Conservation (phyloP, 1,284 basidiomycete genomes). For the Ceratobasidium sp. region DNA sequence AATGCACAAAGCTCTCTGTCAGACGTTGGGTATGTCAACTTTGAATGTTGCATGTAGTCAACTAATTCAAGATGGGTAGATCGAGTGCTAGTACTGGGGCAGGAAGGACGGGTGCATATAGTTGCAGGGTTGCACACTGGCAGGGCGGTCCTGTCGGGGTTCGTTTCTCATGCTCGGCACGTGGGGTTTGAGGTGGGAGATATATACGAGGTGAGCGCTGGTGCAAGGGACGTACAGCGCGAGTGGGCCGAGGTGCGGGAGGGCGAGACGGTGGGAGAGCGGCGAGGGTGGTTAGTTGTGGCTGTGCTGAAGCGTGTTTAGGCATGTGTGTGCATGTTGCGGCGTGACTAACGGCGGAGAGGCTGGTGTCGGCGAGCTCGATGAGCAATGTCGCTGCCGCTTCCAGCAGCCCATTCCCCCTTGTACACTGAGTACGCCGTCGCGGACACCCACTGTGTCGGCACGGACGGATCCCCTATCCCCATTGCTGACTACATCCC, state of each 20-base stretch:
- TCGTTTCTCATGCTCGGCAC: slow-evolving; percentile 17
- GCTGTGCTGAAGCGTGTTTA: slow-evolving; percentile 36
- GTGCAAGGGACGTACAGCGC: background rate
- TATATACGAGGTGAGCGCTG: slow-evolving; percentile 27
- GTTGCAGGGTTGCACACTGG: slow-evolving; percentile 47
- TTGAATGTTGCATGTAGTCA: background rate
- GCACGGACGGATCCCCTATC: background rate
- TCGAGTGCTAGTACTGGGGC: slow-evolving; percentile 13
- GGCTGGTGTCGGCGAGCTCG: slow-evolving; percentile 12
- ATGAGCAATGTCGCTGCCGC: slow-evolving; percentile 35
- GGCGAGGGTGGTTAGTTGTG: slow-evolving; percentile 44
- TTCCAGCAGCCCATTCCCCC: background rate
- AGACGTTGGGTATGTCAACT: slow-evolving; percentile 33
- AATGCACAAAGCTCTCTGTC: slow-evolving; percentile 44
- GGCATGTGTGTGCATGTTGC: slow-evolving; percentile 23
- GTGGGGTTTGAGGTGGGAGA: background rate
- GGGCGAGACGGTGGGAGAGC: slow-evolving; percentile 39
- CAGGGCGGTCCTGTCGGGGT: slow-evolving; percentile 18
- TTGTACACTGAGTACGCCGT: background rate
- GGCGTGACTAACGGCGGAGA: slow-evolving; percentile 21
- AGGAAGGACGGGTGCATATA: slow-evolving; percentile 41
- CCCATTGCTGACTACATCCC: slow-evolving; percentile 24
- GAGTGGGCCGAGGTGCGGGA: slow-evolving; percentile 20
- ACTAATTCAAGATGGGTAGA: slow-evolving; percentile 2
- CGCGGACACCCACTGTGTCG: background rate